Evolutionary conservation across 2,329 filamentous ascomycete species (phyloP), one percentile per base, ranked within the genome.

Genomic region (Fusarium torreyae): DNA sequence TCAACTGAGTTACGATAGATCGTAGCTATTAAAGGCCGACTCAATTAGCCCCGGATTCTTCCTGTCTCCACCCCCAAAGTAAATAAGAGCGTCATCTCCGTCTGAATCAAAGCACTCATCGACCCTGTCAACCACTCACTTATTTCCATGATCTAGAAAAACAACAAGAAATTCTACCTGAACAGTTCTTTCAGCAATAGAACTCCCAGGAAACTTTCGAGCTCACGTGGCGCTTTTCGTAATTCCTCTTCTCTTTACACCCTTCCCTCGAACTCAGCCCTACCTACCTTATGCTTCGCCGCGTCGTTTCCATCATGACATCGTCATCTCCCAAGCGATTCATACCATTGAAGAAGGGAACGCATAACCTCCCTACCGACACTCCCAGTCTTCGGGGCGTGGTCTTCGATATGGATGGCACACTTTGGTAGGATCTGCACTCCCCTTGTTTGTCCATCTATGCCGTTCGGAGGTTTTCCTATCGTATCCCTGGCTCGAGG

Each of bases 391-490:
- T 92, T 28, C 83, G 84, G 63, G 89, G 89, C 5, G 81, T 91
- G 3, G 85, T 98, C 15, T 98, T 98, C 80, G 95, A 99, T 81
- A 93, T 99, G 68, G 95, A 99, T 79, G 95, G 95, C 5, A 99
- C 95, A 24, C 81, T 98, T 63, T 98, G 92, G 94, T 97, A 81
- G 82, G 90, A 84, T 20, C 44, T 49, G 40, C 34, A 57, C 55
- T 49, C 42, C 33, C 34, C 44, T 43, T 52, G 57, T 36, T 46
- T 28, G 6, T 50, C 38, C 44, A 36, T 28, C 36, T 26, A 52
- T 53, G 54, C 20, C 11, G 28, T 14, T 51, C 45, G 28, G 45
- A 54, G 33, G 33, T 40, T 45, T 54, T 54, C 38, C 34, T 38
- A 20, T 39, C 39, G 15, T 52, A 31, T 39, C 34, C 34, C 43